Conservation (phyloP, 2,329 filamentous ascomycete species). For the Massarina eburnea region DNA sequence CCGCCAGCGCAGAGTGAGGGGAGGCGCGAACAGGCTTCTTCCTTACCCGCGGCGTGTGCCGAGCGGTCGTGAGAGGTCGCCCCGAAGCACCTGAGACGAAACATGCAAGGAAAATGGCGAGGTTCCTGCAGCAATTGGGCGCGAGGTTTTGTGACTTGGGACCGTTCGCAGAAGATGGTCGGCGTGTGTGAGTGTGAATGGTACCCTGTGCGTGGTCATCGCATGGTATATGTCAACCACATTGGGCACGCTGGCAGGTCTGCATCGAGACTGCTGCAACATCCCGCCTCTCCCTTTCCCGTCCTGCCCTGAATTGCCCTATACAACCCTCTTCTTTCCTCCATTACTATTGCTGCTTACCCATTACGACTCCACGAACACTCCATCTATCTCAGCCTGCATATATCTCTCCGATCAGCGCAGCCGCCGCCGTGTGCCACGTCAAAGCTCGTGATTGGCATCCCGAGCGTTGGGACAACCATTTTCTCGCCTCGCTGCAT, state of each 20-base stretch:
- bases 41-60: slow-evolving; percentile 1
- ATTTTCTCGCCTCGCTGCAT: slow-evolving; percentile 14
- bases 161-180: neutral
- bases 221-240: slow-evolving; percentile 7
- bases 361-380: neutral
- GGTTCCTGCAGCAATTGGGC: slow-evolving; percentile 19
- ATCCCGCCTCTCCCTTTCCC: slow-evolving; percentile 5
- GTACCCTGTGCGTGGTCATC: neutral
- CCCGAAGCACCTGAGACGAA: slow-evolving; percentile 21
- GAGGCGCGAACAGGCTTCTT: neutral
- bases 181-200: neutral
- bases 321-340: slow-evolving; percentile 3
- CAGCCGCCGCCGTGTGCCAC: slow-evolving; percentile 13
- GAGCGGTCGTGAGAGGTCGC: slow-evolving; percentile 18
- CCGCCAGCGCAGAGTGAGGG: slow-evolving; percentile 11
- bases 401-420: slow-evolving; percentile 10
- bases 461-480: slow-evolving; percentile 4
- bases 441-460: slow-evolving; percentile 14
- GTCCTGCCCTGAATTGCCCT: too few relatives aligned
- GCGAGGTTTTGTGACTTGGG: neutral
- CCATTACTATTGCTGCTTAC: slow-evolving; percentile 1
- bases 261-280: slow-evolving; percentile 6
- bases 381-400: neutral
- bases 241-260: slow-evolving; percentile 20
- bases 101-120: slow-evolving; percentile 10